Conservation (phyloP, 2,329 filamentous ascomycete genomes). For the Verticillium longisporum region DNA sequence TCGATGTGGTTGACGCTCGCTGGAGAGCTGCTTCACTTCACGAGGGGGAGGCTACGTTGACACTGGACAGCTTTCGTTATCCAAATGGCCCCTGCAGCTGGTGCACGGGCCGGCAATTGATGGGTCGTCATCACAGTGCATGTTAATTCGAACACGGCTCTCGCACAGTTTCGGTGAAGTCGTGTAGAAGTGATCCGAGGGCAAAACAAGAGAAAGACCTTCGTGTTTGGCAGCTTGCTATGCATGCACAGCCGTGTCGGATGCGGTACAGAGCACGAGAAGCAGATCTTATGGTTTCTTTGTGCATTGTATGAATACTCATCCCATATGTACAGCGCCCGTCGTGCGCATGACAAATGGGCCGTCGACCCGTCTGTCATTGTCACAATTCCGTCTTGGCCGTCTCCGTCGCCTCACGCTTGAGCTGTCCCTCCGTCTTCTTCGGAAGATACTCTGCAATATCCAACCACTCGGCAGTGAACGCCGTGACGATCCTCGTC, state of each 20-base stretch:
- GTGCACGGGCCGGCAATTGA: not conserved
- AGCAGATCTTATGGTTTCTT: not conserved
- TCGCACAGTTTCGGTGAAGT: not conserved
- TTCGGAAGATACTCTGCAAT: conserved; percentile 38
- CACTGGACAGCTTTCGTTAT: conserved; percentile 13
- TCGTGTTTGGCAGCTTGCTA: not conserved
- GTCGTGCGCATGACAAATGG: not conserved
- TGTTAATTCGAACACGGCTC: not conserved
- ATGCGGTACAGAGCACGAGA: not conserved
- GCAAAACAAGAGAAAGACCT: not conserved
- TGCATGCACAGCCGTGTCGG: no score
- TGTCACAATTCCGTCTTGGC: conserved; percentile 6
- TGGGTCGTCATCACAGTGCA: not conserved
- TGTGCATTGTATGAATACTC: not conserved
- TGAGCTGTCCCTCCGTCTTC: conserved; percentile 13
- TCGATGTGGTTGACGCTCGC: conserved; percentile 11
- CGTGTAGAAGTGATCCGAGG: no score
- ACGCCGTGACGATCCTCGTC: conserved; percentile 76
- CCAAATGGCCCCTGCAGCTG: not conserved
- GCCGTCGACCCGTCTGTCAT: not conserved
- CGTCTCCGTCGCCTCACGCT: conserved; percentile 8
- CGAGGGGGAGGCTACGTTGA: not conserved
- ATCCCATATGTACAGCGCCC: not conserved
- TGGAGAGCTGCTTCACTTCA: conserved; percentile 12
- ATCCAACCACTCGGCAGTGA: conserved; percentile 80